Evolutionary conservation across 805 yeast species (phyloP).

Genomic region (Sungouiozyma ichnusensis): DNA sequence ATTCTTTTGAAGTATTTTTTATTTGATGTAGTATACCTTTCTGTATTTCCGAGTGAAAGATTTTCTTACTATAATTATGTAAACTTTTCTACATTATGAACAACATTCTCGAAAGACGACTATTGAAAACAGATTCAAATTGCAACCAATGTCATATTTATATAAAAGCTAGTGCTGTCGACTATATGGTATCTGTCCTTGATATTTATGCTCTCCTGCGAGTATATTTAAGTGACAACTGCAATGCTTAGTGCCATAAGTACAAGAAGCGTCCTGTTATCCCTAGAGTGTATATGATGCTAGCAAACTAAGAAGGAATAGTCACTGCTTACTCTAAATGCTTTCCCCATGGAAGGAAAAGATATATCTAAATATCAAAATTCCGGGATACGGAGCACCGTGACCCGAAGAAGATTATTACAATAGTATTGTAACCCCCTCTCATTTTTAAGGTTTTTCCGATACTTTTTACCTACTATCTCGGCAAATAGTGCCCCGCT

Average conservation of each 20-base stretch:
- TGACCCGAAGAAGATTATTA: neutral
- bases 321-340: no score
- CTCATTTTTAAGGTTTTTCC: neutral
- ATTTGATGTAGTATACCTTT: no score
- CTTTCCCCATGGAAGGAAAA: neutral
- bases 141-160: neutral
- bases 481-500: neutral
- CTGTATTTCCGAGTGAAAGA: no score
- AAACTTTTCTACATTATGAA: neutral
- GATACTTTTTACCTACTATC: neutral
- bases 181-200: no score
- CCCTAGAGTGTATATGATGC: no score
- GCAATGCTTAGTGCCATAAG: no score
- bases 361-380: no score
- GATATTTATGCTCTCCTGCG: no score
- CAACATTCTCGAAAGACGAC: neutral
- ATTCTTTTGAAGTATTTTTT: no score
- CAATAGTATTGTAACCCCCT: no score
- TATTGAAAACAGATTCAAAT: neutral
- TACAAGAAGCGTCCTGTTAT: no score
- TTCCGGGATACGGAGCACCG: neutral
- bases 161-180: neutral
- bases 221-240: neutral
- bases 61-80: neutral
- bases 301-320: neutral